Base-by-base conservation (phyloP, 1,284 basidiomycete species). In the Cryptococcus sp. region DNA sequence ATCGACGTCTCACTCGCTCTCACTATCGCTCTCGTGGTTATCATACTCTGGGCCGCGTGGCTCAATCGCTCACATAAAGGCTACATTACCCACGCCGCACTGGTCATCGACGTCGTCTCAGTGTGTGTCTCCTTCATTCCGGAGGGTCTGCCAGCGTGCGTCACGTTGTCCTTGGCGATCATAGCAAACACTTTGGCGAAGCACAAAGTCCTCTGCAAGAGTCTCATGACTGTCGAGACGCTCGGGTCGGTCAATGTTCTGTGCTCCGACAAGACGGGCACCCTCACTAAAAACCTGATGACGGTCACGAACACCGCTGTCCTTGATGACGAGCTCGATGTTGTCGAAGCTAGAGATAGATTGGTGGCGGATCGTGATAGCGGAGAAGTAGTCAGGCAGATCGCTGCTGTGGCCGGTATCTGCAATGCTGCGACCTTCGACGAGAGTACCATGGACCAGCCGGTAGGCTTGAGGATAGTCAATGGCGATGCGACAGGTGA, bases 401-500 rank as follows among this genome's bases (percentile, higher is more conserved):
- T 84, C 0, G 82, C 83, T 41, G 76, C 81, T 54, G 69, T 85
- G 38, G 79, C 83, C 35, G 82, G 83, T 17, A 77, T 88, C 5
- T 88, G 86, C 75, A 88, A 87, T 57, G 84, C 82, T 7, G 86
- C 87, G 0, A 79, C 77, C 35, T 88, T 87, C 54, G 82, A 84
- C 51, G 72, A 73, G 30, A 68, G 72, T 1, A 62, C 67, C 0
- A 69, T 67, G 11, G 79, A 82, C 48, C 66, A 77, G 43, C 80
- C 84, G 1, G 43, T 82, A 11, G 72, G 76, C 1, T 76, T 83
- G 17, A 81, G 83, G 35, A 70, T 70, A 39, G 72, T 87, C 65
- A 84, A 85, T 61, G 86, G 86, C 11, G 85, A 88, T 68, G 83
- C 86, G 3, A 87, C 85, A 0, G 85, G 68, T 70, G 41, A 57